These are phyloP conservation scores for Aphanomyces euteiches DNA, from an alignment of 352 stramenopile species.

Conservation along the genomic window DNA sequence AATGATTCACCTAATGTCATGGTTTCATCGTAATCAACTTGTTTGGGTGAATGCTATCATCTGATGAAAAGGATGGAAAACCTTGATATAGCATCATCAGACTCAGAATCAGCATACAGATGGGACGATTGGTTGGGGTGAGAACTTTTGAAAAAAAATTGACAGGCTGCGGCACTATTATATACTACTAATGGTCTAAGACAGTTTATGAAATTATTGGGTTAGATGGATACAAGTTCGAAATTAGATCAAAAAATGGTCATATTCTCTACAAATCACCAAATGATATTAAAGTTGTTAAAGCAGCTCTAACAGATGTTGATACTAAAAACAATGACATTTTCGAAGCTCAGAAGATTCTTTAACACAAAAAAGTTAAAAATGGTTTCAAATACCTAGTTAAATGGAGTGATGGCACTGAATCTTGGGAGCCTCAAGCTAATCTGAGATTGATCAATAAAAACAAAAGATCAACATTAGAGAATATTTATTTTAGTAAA, in stretches of 20 bases:
- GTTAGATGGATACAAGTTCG: neutral
- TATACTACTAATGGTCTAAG: too few relatives aligned
- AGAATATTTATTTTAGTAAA: slow-evolving; percentile 1
- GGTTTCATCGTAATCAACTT: too few relatives aligned
- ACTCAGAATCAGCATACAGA: too few relatives aligned
- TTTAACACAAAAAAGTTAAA: neutral
- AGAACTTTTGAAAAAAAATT: neutral
- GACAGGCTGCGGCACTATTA: too few relatives aligned
- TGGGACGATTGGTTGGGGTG: too few relatives aligned
- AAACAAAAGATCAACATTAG: slow-evolving; percentile 1
- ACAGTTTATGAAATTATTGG: slow-evolving; percentile 1
- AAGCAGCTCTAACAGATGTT: neutral
- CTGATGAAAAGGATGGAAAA: too few relatives aligned
- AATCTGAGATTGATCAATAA: slow-evolving; percentile 1
- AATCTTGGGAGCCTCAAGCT: neutral
- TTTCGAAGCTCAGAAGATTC: neutral
- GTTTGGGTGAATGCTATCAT: too few relatives aligned
- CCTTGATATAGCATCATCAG: too few relatives aligned
- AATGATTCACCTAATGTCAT: too few relatives aligned
- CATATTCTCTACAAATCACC: neutral
- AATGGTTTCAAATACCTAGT: neutral
- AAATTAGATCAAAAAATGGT: slow-evolving; percentile 4
- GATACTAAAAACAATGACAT: neutral
- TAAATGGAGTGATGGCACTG: neutral
- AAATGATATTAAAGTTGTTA: slow-evolving; percentile 1